Evolutionary conservation across 805 yeast species (phyloP), one percentile per base, ranked within the genome.

Genomic region (Schizosaccharomyces cryophilus): DNA sequence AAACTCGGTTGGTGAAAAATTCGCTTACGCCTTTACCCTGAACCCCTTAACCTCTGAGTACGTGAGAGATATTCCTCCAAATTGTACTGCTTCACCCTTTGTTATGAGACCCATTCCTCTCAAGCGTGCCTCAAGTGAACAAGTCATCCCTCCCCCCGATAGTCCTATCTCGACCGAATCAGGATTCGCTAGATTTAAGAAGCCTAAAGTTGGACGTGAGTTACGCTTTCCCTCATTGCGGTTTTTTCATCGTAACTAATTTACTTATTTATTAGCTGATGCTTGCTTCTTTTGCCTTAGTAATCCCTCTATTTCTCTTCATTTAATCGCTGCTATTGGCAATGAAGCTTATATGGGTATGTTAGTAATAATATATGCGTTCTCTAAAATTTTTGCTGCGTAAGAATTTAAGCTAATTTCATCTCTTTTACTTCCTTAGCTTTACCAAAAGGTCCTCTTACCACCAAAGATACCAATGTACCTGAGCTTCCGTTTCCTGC

Each of bases 391-490:
- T 9, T 48, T 54, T 13, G 51, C 17, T n/a, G 26, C 51, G 26
- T 24, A 24, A 19, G 19, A 26, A 19, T 54, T 5, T n/a, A 54
- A n/a, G 19, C 26, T 54, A 30, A n/a, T 54, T 26, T n/a, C 26
- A 21, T 54, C 13, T 9, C 6, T 24, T 21, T 11, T 30, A 48
- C 9, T 26, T 5, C 9, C 47, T 56, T 88, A 62, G 83, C 96
- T 0, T 75, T 82, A 17, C 94, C 95, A 0, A 87, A 85, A 67
- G 96, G 96, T 0, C 96, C 96, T 0, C 70, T 88, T 21, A 79
- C 85, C 1, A 70, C 76, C 31, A 60, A 65, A 19, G 61, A 60
- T 40, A 79, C 83, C 0, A 70, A 69, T 11, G 71, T 72, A 5
- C 24, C 40, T 58, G 72, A 78, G 68, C 72, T 77, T 67, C 72